Base-by-base conservation (phyloP, 768 basidiomycete genomes). In the Russula lepida region DNA sequence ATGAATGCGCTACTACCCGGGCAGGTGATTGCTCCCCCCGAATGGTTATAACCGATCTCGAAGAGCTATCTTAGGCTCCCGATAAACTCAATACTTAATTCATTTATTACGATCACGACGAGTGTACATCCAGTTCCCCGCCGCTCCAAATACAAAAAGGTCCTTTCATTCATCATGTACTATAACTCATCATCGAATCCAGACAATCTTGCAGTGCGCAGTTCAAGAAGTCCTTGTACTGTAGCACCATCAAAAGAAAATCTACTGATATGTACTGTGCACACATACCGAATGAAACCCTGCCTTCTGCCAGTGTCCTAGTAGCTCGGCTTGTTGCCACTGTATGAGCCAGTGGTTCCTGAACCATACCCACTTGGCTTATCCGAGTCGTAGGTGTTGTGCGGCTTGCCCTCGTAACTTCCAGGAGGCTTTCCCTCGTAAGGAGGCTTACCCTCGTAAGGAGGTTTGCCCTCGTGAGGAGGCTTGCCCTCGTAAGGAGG, bases 241-340 rank as follows among this genome's bases (percentile, higher is more conserved):
- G 43, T 21, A 44, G n/a, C 11, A 11, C n/a, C 4, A 44, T 44
- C 43, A 44, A 44, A 44, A 44, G 4, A 12, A 9, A n/a, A 21
- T 21, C 2, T 9, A n/a, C 12, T 11, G 11, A 44, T 44, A 44
- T 44, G 21, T 21, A 21, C 8, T 44, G 41, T 11, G 9, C 1
- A 21, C 21, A 44, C 43, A 11, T 44, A 44, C 43, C 9, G n/a
- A 11, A 44, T 44, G 43, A 44, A 21, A 44, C 43, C 75, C 74
- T 47, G 79, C 73, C 67, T 73, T 74, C 23, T 71, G n/a, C n/a
- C n/a, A n/a, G n/a, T n/a, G n/a, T 25, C 11, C 12, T 47, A 47
- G 46, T 25, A 47, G 6, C 25, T 17, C 3, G 61, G 55, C 15
- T 60, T n/a, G 59, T 12, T 35, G 44, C 53, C 60, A 47, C 46